Base-by-base conservation (phyloP, 1,284 basidiomycete species). In the Grifola frondosa region DNA sequence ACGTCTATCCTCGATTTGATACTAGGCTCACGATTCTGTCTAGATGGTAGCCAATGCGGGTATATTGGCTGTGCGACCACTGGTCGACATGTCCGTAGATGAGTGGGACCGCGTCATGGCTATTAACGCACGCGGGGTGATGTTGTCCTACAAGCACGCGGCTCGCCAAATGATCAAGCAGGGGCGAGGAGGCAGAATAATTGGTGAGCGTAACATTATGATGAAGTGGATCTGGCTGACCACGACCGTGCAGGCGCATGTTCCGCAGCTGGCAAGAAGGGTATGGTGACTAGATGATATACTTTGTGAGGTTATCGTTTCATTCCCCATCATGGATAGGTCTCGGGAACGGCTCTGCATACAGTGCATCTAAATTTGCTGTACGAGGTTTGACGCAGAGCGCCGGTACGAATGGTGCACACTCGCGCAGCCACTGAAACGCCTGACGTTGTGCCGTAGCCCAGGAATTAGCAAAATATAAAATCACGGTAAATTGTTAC, bases 351-450 rank as follows among this genome's bases (percentile, higher is more conserved):
- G 26, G 42, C 11, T 30, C 48, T 2, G 52, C 53, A 1, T 63
- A 62, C 38, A 48, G 52, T 41, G 48, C 48, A 5, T 62, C 61
- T 4, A 69, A 68, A 42, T 66, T 64, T 34, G 66, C 64, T 12
- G 58, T 66, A 8, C 49, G 64, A 17, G 62, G 61, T 1, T 33
- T 67, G 15, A 65, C 64, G 22, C 65, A 68, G 42, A 40, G 52
- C n/a, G 59, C 58, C 22, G 51, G 60, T 61, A 36, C 13, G 53
- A 11, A 26, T 21, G 5, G 2, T 22, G 4, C 31, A 34, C 17
- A 22, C 7, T 12, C 8, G 3, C 7, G 20, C 6, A 1, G 6
- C n/a, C 2, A 11, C 20, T 28, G n/a, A 19, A 6, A n/a, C 20
- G 12, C 20, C 15, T 16, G n/a, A n/a, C n/a, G 7, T 19, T 22